phyloP scores from a whole-genome alignment of 2,329 filamentous ascomycete genomes.

The Fusarium solani-melongenae region DNA sequence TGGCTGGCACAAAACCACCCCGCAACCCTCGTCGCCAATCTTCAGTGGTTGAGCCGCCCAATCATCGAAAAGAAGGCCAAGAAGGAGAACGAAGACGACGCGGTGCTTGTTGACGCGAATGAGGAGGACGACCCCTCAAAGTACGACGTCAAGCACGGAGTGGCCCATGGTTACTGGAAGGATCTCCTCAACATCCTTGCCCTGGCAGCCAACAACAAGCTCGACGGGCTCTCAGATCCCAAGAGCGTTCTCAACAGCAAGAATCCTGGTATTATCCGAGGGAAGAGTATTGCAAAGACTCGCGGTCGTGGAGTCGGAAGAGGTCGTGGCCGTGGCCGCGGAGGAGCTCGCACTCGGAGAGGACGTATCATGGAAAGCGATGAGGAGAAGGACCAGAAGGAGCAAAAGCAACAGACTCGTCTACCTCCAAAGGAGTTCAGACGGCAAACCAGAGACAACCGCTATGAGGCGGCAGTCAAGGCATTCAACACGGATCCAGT shows the following conservation, averaged over 20 bases:
- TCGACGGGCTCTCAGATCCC: conserved; percentile 55
- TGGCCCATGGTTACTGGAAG: conserved; percentile 72
- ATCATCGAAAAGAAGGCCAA: conserved; percentile 65
- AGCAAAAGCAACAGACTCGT: not conserved
- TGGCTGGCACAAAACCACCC: conserved; percentile 68
- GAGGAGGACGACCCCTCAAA: conserved; percentile 50
- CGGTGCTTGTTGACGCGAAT: conserved; percentile 46
- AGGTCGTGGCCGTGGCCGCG: not conserved
- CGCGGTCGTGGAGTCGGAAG: conserved; percentile 6
- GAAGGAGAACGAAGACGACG: conserved; percentile 50
- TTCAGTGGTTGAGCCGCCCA: conserved; percentile 66
- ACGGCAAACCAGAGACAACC: conserved; percentile 48
- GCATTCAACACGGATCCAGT: conserved; percentile 56
- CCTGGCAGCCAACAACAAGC: conserved; percentile 60
- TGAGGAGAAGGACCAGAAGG: not conserved
- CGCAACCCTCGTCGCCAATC: conserved; percentile 62
- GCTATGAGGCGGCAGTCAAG: conserved; percentile 54
- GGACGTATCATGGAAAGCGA: not conserved
- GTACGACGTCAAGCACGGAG: conserved; percentile 58
- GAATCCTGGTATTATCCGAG: conserved; percentile 37
- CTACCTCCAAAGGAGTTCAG: conserved; percentile 34
- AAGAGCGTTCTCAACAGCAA: conserved; percentile 54
- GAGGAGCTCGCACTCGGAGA: not conserved
- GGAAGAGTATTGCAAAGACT: conserved; percentile 30
- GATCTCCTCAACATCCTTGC: conserved; percentile 68